Percentiles rank a stretch among this genome's conserved stretches.
Evolutionary conservation across 345 rosid species (phyloP).

Genomic region (Psidium guajava): DNA sequence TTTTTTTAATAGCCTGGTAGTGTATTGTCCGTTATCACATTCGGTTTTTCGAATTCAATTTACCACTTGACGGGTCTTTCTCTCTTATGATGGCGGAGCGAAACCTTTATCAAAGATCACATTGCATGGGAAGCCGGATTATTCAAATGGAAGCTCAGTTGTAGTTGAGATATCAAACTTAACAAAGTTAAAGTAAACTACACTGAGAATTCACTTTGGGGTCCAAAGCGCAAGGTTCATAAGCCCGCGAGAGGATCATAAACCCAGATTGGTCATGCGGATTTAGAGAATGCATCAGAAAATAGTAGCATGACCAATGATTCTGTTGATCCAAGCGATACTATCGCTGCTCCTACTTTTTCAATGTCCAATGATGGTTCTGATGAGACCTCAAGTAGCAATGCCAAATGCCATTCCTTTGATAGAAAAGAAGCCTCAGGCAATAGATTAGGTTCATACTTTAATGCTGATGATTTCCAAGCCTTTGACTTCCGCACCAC

Average conservation of each 20-base stretch:
- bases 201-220: slow-evolving; percentile 89
- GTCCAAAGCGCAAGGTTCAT: slow-evolving; percentile 85
- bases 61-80: too few species aligned
- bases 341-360: slow-evolving; percentile 35
- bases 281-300: slow-evolving; percentile 74
- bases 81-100: slow-evolving; percentile 66
- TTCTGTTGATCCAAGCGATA: slow-evolving; percentile 62
- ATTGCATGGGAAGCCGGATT: slow-evolving; percentile 74
- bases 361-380: slow-evolving; percentile 56
- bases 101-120: slow-evolving; percentile 83
- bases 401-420: slow-evolving; percentile 34
- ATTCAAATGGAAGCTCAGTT: slow-evolving; percentile 70
- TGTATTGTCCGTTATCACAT: too few species aligned
- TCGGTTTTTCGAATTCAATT: too few species aligned
- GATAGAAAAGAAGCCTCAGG: slow-evolving; percentile 59
- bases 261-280: slow-evolving; percentile 57
- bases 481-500: too few species aligned
- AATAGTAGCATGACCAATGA: slow-evolving; percentile 82
- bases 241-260: slow-evolving; percentile 95
- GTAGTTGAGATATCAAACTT: slow-evolving; percentile 92
- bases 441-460: slow-evolving; percentile 49
- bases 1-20: too few species aligned
- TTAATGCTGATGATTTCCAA: slow-evolving; percentile 38
- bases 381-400: slow-evolving; percentile 50
- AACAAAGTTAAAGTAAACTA: slow-evolving; percentile 96